Evolutionary conservation across 2,329 filamentous ascomycete genomes (phyloP).

Genomic region (Aspergillus eucalypticola): DNA sequence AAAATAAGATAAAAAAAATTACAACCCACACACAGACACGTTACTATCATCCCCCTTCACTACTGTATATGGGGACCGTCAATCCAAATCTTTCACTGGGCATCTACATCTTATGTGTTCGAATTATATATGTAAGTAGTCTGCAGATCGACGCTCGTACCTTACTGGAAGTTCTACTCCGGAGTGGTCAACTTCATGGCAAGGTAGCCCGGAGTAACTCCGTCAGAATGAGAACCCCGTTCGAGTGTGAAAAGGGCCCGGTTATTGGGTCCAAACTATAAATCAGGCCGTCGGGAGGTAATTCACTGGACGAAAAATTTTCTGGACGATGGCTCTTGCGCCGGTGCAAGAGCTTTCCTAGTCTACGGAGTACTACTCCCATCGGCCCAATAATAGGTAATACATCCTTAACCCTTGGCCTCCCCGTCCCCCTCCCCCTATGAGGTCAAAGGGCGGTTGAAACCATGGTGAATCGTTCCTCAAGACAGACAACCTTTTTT

Average conservation of each 20-base stretch:
- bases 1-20: not conserved
- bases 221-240: slow-evolving; percentile 3
- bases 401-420: not conserved
- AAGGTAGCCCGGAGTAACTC: slow-evolving; percentile 1
- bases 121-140: not conserved
- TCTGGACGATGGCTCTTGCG: slow-evolving; percentile 3
- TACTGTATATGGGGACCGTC: too few relatives aligned
- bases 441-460: slow-evolving; percentile 8
- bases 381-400: slow-evolving; percentile 8
- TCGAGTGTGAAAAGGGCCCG: not conserved
- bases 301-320: slow-evolving; percentile 2
- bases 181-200: not conserved
- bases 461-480: slow-evolving; percentile 9
- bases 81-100: too few relatives aligned
- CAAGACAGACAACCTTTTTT: not conserved
- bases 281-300: not conserved
- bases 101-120: not conserved
- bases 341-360: not conserved
- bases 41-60: too few relatives aligned
- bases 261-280: slow-evolving; percentile 9
- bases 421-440: not conserved
- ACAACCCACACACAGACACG: not conserved
- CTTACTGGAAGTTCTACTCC: not conserved
- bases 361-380: too few relatives aligned
- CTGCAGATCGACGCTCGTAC: not conserved